A percentile compares a stretch with the other conserved stretches of the same genome.
Evolutionary conservation across 148 eudicot genomes (phyloP).

Genomic region (Heliosperma pusillum): DNA sequence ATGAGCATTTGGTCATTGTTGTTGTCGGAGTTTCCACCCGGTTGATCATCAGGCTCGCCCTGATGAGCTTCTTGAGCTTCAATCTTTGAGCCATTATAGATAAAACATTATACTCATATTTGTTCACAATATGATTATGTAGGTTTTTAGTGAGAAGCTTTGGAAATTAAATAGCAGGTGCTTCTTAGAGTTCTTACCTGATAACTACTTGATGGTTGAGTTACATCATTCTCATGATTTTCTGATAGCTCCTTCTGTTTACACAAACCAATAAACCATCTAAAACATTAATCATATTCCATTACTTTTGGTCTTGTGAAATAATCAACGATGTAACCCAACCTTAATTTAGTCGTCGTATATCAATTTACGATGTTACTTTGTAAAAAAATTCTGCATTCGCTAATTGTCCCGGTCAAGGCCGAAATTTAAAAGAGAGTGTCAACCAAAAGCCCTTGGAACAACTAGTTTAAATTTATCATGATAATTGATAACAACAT

Average conservation of each 20-base stretch:
- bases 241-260: slow-evolving; percentile 23
- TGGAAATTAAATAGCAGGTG: background rate
- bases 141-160: background rate
- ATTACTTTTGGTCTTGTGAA: too few relatives aligned
- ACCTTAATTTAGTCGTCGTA: too few relatives aligned
- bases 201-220: background rate
- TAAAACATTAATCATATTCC: background rate
- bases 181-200: background rate
- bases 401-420: too few relatives aligned
- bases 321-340: too few relatives aligned
- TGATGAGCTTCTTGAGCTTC: slow-evolving; percentile 12
- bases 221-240: background rate
- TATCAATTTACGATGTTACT: too few relatives aligned
- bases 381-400: too few relatives aligned
- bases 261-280: background rate
- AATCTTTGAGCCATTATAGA: background rate
- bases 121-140: background rate
- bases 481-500: too few relatives aligned
- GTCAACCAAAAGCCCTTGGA: too few relatives aligned
- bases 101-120: background rate
- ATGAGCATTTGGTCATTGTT: slow-evolving; percentile 9
- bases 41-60: background rate
- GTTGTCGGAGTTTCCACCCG: background rate
- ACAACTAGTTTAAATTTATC: too few relatives aligned
- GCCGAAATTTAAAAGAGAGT: too few relatives aligned